Conservation (phyloP, 164 flowering plant species). For the Saururus chinensis region DNA sequence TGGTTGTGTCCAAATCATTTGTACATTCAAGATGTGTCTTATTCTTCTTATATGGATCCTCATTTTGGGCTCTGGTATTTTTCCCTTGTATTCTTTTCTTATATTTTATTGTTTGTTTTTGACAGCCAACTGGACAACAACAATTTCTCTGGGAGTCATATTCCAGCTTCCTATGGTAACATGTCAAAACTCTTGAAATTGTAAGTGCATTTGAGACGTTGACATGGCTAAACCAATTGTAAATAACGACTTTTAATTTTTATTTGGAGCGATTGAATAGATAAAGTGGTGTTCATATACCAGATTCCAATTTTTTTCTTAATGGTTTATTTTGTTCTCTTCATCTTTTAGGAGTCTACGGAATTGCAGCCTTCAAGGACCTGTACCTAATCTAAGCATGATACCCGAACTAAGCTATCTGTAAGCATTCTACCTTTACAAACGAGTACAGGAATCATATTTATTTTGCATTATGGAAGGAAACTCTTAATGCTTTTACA, state of each 20-base stretch:
- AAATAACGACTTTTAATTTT: no score
- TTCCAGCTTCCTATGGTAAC: conserved; percentile 30
- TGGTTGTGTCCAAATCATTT: no score
- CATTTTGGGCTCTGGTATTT: not conserved
- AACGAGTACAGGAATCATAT: not conserved
- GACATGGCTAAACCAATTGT: no score
- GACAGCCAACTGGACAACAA: conserved; percentile 28
- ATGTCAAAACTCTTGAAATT: conserved; percentile 27
- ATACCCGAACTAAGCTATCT: conserved; percentile 1
- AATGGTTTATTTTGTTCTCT: not conserved
- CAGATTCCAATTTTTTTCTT: not conserved
- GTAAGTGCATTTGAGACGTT: conserved; percentile 13
- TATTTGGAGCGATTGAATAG: no score
- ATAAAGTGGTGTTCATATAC: no score
- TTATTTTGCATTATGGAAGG: not conserved
- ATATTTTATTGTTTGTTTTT: not conserved
- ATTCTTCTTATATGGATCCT: not conserved
- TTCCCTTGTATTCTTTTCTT: conserved; percentile 1
- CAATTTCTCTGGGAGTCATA: conserved; percentile 23
- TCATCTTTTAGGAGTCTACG: conserved; percentile 26
- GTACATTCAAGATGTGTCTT: no score
- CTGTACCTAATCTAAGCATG: conserved; percentile 27
- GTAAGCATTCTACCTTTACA: not conserved
- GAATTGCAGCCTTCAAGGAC: conserved; percentile 30
- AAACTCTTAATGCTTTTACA: not conserved